Conservation (phyloP, 129 eudicot species). For the Tagetes patula region DNA sequence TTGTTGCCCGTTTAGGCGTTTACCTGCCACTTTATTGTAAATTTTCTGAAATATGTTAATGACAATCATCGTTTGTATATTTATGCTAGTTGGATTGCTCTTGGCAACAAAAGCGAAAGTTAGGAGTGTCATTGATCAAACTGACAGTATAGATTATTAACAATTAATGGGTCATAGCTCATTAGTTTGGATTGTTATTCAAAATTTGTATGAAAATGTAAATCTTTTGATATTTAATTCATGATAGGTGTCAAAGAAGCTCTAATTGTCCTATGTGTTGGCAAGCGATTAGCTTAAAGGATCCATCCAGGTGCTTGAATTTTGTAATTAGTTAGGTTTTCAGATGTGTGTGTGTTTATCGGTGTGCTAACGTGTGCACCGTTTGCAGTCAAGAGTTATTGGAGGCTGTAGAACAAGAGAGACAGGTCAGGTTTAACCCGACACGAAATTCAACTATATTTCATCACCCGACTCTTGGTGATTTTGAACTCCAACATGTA, state of each 20-base stretch:
- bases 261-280: slow-evolving; percentile 90
- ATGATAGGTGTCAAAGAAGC: slow-evolving; percentile 76
- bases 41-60: too few relatives aligned
- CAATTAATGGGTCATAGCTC: too few relatives aligned
- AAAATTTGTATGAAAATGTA: neutral
- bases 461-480: slow-evolving; percentile 72
- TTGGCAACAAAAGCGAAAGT: too few relatives aligned
- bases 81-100: too few relatives aligned
- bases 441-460: slow-evolving; percentile 62
- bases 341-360: neutral
- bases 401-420: slow-evolving; percentile 68
- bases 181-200: neutral
- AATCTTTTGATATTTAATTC: neutral
- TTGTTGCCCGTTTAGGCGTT: too few relatives aligned
- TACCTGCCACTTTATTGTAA: too few relatives aligned
- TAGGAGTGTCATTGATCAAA: too few relatives aligned
- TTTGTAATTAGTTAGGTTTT: neutral
- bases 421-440: slow-evolving; percentile 48
- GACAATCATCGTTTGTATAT: too few relatives aligned
- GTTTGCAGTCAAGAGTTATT: slow-evolving; percentile 63
- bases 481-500: slow-evolving; percentile 71
- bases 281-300: slow-evolving; percentile 74
- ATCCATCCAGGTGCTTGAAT: slow-evolving; percentile 50
- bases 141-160: too few relatives aligned
- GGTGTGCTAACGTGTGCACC: slow-evolving; percentile 1